These are phyloP conservation scores for Saitozyma sp. DNA, from an alignment of 768 basidiomycete species.

Conservation along the genomic window DNA sequence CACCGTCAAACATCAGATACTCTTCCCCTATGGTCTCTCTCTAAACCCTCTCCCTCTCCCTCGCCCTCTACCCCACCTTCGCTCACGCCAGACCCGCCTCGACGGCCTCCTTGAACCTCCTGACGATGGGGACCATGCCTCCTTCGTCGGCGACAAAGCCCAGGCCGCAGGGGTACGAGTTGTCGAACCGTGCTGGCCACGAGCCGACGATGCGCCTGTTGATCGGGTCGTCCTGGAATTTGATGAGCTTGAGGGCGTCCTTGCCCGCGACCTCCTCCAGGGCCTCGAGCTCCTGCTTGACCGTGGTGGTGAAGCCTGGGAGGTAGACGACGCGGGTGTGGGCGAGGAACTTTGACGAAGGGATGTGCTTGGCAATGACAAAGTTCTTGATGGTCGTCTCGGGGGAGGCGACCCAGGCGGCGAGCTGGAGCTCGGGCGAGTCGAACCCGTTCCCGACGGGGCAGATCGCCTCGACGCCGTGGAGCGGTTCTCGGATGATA, in stretches of 20 bases:
- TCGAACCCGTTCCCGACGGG: slow-evolving; percentile 55
- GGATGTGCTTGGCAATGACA: slow-evolving; percentile 50
- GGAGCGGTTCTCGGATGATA: slow-evolving; percentile 64
- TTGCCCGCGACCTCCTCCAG: slow-evolving; percentile 44
- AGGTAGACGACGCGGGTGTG: slow-evolving; percentile 49
- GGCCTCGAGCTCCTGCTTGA: slow-evolving; percentile 49
- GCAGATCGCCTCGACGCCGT: slow-evolving; percentile 59
- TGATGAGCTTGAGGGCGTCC: slow-evolving; percentile 48
- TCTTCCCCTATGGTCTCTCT: too few species aligned
- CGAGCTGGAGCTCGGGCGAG: slow-evolving; percentile 39
- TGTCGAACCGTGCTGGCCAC: slow-evolving; percentile 50
- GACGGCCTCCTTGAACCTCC: slow-evolving; percentile 48
- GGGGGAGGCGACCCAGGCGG: slow-evolving; percentile 49
- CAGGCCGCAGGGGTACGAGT: slow-evolving; percentile 41
- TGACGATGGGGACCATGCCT: slow-evolving; percentile 50
- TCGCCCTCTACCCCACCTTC: background rate
- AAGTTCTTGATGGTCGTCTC: slow-evolving; percentile 51
- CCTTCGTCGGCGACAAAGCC: slow-evolving; percentile 50
- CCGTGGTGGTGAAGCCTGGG: slow-evolving; percentile 49
- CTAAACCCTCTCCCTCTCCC: too few species aligned
- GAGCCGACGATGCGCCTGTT: slow-evolving; percentile 51
- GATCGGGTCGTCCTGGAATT: slow-evolving; percentile 50
- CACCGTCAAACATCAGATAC: too few species aligned
- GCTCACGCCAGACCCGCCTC: slow-evolving; percentile 43
- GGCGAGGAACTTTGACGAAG: slow-evolving; percentile 40